Percentiles rank a stretch among this genome's conserved stretches.
phyloP scores from a whole-genome alignment of 1,284 basidiomycete genomes.

The Xanthoconium separans region DNA sequence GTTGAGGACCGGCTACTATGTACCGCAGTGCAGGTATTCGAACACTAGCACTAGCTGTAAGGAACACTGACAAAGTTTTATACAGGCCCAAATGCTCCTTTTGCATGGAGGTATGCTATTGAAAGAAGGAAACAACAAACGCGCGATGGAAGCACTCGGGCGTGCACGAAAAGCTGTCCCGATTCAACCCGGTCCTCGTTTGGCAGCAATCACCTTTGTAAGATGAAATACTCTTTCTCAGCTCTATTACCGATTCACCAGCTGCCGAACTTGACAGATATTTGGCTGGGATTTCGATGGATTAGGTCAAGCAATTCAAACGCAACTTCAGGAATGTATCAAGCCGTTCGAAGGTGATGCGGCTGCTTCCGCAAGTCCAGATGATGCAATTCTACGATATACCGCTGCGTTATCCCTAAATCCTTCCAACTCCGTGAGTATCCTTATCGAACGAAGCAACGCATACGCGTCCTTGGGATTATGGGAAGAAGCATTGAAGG shows the following conservation, averaged over 20 bases:
- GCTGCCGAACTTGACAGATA: not conserved
- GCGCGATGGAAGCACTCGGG: not conserved
- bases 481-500: not conserved
- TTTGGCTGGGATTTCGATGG: not conserved
- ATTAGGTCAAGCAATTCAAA: not conserved
- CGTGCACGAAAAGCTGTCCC: not conserved
- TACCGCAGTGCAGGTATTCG: conserved; percentile 1
- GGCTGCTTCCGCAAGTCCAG: not conserved
- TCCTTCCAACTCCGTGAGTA: not conserved
- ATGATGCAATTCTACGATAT: not conserved
- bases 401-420: conserved; percentile 1
- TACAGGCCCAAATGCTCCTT: conserved; percentile 2
- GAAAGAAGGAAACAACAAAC: not conserved
- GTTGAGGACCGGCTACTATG: not conserved
- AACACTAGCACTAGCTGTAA: accelerated
- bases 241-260: not conserved
- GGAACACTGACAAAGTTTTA: not conserved
- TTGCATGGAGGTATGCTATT: not conserved
- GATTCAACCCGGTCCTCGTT: not conserved
- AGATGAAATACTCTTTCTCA: not conserved
- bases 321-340: not conserved
- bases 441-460: not conserved
- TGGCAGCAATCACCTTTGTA: conserved; percentile 6
- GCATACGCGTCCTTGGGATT: not conserved
- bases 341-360: not conserved